Base-by-base conservation (phyloP, 768 basidiomycete species). In the Scleroderma bovista region DNA sequence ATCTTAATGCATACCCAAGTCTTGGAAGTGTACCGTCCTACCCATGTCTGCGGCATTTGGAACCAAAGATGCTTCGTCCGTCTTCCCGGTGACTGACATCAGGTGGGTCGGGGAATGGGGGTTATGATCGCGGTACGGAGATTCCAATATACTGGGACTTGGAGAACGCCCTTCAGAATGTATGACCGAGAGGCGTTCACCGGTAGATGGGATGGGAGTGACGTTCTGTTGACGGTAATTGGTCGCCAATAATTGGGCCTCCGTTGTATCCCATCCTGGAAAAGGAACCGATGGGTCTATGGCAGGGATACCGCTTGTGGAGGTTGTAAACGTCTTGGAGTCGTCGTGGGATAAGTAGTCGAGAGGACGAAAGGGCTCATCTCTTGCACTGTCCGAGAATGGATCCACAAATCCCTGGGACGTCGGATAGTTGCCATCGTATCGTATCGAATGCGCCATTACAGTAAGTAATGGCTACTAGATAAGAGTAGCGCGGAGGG, bases 1-100 rank as follows among this genome's bases (percentile, higher is more conserved):
- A 13, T n/a, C 17, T 0, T 6, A 44, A 24, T 24, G 33, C 63
- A 40, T 49, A 83, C 83, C 83, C 52, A 86, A 59, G 59, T 84
- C 77, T 52, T 82, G 71, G 57, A 75, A 81, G 20, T 54, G 58
- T 31, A 65, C 63, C 23, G 69, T 63, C 44, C 62, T 69, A 15
- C 69, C 72, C 46, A 70, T 68, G 36, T 64, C 72, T 34, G 73
- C 69, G 22, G 75, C 74, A 54, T 76, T 75, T 19, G 65, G 67
- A 36, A 82, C 70, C n/a, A 85, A 66, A 8, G 75, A 67, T 3
- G 61, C 62, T 41, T 71, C 63, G 19, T 68, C 62, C 32, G 51
- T 23, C 36, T 62, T 57, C 43, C 46, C 68, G 23, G 55, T 34
- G 33, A 51, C 20, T 16, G 65, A 56, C 6, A 23, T 36, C 43